A percentile compares a stretch with the other conserved stretches of the same genome.
These are phyloP conservation scores for Silene uniflora DNA, from an alignment of 148 eudicot genomes.

Conservation along the genomic window DNA sequence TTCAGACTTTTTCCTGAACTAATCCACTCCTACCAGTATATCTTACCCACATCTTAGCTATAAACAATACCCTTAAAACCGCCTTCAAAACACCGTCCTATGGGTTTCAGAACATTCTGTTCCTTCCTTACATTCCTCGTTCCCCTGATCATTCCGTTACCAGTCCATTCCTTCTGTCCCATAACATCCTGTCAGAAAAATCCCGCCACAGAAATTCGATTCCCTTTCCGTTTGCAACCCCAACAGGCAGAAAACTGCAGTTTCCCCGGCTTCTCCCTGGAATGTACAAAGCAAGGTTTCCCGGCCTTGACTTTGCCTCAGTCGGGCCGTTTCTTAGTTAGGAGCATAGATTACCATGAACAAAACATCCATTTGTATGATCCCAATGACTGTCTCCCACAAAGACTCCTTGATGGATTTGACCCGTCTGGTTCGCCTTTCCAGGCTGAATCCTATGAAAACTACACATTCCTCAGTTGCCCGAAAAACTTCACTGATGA, in stretches of 20 bases:
- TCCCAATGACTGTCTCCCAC: conserved; percentile 49
- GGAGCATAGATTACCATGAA: conserved; percentile 40
- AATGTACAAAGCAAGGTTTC: conserved; percentile 34
- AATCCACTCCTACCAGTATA: conserved; percentile 10
- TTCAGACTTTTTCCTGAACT: conserved; percentile 11
- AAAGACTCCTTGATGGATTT: conserved; percentile 34
- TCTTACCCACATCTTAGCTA: conserved; percentile 2
- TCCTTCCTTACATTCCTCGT: conserved; percentile 24
- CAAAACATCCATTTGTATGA: conserved; percentile 50
- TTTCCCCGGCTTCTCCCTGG: conserved; percentile 54
- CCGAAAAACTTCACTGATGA: conserved; percentile 31
- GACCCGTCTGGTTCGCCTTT: conserved; percentile 53
- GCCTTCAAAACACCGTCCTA: conserved; percentile 13
- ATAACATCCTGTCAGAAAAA: conserved; percentile 32
- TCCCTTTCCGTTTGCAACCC: conserved; percentile 48
- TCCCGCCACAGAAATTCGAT: conserved; percentile 29
- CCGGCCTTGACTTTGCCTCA: conserved; percentile 41
- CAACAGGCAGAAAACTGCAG: conserved; percentile 39
- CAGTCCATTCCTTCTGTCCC: conserved; percentile 30
- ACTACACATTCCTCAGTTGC: conserved; percentile 54
- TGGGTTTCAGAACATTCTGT: conserved; percentile 35
- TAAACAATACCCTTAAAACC: conserved; percentile 6
- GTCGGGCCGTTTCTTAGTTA: conserved; percentile 51
- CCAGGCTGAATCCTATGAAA: conserved; percentile 22
- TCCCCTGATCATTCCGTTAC: conserved; percentile 16